phyloP scores from a whole-genome alignment of 2,329 filamentous ascomycete species.

The Phialophora verrucosa region DNA sequence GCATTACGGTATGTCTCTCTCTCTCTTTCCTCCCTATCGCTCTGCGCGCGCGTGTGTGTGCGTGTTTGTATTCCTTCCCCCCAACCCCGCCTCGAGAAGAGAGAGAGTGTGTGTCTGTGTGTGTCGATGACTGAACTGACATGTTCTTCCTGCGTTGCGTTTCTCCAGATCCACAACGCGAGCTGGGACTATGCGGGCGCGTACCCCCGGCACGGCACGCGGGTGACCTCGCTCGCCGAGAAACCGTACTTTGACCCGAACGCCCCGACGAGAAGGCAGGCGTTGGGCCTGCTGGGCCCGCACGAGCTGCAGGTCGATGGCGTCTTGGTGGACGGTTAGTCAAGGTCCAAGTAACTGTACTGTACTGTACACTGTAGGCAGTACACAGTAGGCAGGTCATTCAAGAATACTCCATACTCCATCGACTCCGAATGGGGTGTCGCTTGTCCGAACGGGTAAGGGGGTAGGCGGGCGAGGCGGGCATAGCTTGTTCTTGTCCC shows the following conservation, averaged over 20 bases:
- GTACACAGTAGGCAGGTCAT: no score
- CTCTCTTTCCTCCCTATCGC: constrained; percentile 61
- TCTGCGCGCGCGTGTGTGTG: constrained; percentile 27
- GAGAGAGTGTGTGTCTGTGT: no score
- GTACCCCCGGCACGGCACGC: constrained; percentile 65
- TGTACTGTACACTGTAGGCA: neutral
- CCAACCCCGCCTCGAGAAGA: no score
- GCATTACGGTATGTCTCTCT: constrained; percentile 55
- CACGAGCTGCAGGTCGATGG: constrained; percentile 52
- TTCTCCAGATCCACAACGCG: constrained; percentile 59
- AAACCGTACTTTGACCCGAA: constrained; percentile 71
- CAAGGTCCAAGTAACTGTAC: neutral
- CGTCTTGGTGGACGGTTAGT: constrained; percentile 23
- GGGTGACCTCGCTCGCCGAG: constrained; percentile 73
- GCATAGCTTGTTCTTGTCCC: no score
- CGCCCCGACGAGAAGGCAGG: constrained; percentile 70
- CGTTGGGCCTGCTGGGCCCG: constrained; percentile 66
- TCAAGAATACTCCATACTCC: no score
- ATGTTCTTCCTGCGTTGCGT: constrained; percentile 62
- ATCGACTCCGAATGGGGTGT: no score
- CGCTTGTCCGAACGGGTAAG: no score
- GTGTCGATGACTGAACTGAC: constrained; percentile 51
- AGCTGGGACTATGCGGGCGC: constrained; percentile 38
- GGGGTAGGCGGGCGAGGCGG: no score
- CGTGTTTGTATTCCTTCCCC: no score